Evolutionary conservation across 2,329 filamentous ascomycete species (phyloP).

Genomic region (Ilyonectria sp.): DNA sequence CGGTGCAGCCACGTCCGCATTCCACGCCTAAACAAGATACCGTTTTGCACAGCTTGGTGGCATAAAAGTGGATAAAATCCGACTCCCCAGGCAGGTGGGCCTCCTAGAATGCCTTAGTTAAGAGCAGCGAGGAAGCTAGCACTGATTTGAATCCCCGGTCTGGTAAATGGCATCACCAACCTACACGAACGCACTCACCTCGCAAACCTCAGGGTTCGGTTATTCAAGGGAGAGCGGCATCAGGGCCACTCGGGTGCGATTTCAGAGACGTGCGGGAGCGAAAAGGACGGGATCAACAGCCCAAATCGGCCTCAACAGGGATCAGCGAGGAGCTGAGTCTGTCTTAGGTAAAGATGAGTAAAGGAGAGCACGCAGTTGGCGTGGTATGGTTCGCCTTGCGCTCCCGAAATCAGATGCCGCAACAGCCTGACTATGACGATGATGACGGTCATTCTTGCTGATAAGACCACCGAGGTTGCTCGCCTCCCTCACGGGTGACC

Average conservation of each 20-base stretch:
- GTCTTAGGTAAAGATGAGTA: constrained; percentile 3
- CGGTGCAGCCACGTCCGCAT: no score
- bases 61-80: constrained; percentile 16
- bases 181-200: not conserved
- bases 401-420: not conserved
- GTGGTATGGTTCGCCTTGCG: not conserved
- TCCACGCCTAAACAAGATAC: not conserved
- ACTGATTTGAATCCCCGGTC: not conserved
- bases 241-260: not conserved
- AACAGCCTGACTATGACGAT: constrained; percentile 21
- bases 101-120: not conserved
- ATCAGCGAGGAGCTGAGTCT: not conserved
- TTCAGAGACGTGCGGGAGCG: not conserved
- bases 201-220: constrained; percentile 12
- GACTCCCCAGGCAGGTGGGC: not conserved
- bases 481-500: not conserved
- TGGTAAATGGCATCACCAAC: not conserved
- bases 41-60: not conserved
- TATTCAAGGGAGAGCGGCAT: constrained; percentile 1
- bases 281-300: not conserved
- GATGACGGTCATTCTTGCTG: constrained; percentile 1
- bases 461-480: not conserved
- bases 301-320: constrained; percentile 10
- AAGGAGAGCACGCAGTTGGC: not conserved
- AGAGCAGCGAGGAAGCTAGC: constrained; percentile 17